Evolutionary conservation across 2,329 filamentous ascomycete species (phyloP).

Genomic region (Arachnomyces sp.): DNA sequence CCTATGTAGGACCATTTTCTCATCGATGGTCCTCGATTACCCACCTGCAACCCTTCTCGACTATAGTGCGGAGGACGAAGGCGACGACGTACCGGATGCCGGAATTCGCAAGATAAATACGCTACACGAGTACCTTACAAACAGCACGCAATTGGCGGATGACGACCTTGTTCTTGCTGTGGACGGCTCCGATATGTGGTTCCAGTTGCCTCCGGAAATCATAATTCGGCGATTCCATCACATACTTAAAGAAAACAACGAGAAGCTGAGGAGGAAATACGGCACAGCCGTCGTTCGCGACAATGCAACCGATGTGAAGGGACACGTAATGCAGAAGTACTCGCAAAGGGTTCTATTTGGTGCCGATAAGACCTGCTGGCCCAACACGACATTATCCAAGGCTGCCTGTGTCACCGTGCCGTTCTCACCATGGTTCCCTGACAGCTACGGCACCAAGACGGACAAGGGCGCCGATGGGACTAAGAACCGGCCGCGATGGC

Average conservation of each 20-base stretch:
- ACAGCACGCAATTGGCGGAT: constrained; percentile 42
- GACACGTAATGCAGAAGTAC: constrained; percentile 32
- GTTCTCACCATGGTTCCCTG: constrained; percentile 42
- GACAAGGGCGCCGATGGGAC: constrained; percentile 30
- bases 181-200: constrained; percentile 58
- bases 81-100: constrained; percentile 14
- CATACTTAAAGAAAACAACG: constrained; percentile 47
- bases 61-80: constrained; percentile 21
- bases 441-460: constrained; percentile 42
- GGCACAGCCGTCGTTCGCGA: constrained; percentile 29
- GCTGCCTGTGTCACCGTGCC: constrained; percentile 49
- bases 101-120: constrained; percentile 24
- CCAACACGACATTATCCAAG: constrained; percentile 31
- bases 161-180: constrained; percentile 57
- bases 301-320: constrained; percentile 15
- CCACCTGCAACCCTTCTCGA: constrained; percentile 50
- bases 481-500: constrained; percentile 40
- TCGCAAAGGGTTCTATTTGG: constrained; percentile 50
- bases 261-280: constrained; percentile 44
- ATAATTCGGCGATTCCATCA: constrained; percentile 56
- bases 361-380: constrained; percentile 47
- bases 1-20: constrained; percentile 52
- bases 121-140: constrained; percentile 43
- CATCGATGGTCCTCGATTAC: constrained; percentile 52
- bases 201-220: constrained; percentile 58